Percentiles rank a stretch among this genome's conserved stretches.
Conservation (phyloP, 495 filamentous ascomycete genomes). For the Massariosphaeria phaeospora region DNA sequence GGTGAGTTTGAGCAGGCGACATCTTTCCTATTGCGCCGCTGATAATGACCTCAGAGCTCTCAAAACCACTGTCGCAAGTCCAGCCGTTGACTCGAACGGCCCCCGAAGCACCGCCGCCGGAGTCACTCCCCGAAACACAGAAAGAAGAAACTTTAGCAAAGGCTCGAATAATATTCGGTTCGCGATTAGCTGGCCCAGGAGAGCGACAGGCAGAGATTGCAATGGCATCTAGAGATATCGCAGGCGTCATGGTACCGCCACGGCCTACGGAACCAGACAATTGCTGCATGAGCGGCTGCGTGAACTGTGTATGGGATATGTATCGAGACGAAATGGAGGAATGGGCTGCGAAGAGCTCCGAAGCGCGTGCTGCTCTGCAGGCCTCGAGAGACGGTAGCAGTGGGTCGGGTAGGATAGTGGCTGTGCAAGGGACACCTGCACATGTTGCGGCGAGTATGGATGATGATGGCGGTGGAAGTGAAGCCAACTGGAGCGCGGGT, state of each 20-base stretch:
- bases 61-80: conserved; percentile 41
- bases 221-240: conserved; percentile 56
- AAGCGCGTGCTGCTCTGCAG: conserved; percentile 49
- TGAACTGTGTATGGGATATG: conserved; percentile 94
- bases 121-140: conserved; percentile 34
- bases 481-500: conserved; percentile 58
- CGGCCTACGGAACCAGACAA: conserved; percentile 88
- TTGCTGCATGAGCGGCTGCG: conserved; percentile 98
- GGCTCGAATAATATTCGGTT: conserved; percentile 71
- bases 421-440: conserved; percentile 32
- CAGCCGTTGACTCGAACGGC: conserved; percentile 40
- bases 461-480: conserved; percentile 74
- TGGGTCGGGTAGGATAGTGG: conserved; percentile 39
- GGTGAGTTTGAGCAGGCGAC: conserved; percentile 14
- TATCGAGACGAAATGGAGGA: conserved; percentile 88
- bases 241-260: conserved; percentile 77
- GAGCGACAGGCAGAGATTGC: conserved; percentile 57
- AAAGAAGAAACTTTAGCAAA: conserved; percentile 40
- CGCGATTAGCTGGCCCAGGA: conserved; percentile 65
- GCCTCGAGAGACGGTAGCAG: conserved; percentile 39
- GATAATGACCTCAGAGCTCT: conserved; percentile 36
- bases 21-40: too few relatives aligned
- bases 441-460: conserved; percentile 60
- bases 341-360: conserved; percentile 60
- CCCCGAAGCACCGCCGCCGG: conserved; percentile 40